phyloP scores from a whole-genome alignment of 2,329 filamentous ascomycete species.

The Aciculosporium take region DNA sequence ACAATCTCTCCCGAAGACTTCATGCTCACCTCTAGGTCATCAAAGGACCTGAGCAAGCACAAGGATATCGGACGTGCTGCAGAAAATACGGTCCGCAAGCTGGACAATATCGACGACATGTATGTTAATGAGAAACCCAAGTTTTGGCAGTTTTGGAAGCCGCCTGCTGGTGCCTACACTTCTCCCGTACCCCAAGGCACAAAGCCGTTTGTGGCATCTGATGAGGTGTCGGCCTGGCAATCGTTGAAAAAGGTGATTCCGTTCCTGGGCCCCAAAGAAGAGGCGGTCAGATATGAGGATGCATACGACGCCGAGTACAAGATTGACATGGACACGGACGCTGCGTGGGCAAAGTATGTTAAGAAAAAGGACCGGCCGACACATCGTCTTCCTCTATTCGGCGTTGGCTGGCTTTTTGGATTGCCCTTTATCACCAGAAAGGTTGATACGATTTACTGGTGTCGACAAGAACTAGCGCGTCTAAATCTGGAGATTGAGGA shows the following conservation, averaged over 20 bases:
- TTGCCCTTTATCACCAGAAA: slow-evolving; percentile 75
- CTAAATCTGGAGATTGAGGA: slow-evolving; percentile 85
- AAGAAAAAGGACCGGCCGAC: slow-evolving; percentile 72
- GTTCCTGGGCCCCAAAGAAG: slow-evolving; percentile 31
- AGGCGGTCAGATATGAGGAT: slow-evolving; percentile 40
- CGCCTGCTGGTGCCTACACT: slow-evolving; percentile 44
- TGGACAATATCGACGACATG: slow-evolving; percentile 34
- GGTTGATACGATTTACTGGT: slow-evolving; percentile 89
- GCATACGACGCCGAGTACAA: slow-evolving; percentile 47
- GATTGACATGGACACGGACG: slow-evolving; percentile 44
- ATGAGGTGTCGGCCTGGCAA: slow-evolving; percentile 35
- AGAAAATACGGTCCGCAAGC: slow-evolving; percentile 39
- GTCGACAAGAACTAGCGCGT: slow-evolving; percentile 70
- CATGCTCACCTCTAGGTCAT: slow-evolving; percentile 25
- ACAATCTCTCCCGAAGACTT: slow-evolving; percentile 24
- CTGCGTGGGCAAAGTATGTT: slow-evolving; percentile 72
- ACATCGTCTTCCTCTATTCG: slow-evolving; percentile 54
- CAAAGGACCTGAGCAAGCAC: slow-evolving; percentile 10
- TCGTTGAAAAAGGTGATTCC: slow-evolving; percentile 35
- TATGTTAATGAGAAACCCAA: slow-evolving; percentile 28
- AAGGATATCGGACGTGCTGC: neutral
- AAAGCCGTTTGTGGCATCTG: slow-evolving; percentile 24
- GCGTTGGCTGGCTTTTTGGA: slow-evolving; percentile 57
- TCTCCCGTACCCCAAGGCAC: slow-evolving; percentile 46
- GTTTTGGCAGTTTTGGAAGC: slow-evolving; percentile 54